phyloP scores from a whole-genome alignment of 2,329 filamentous ascomycete genomes.

The Epichloe scottii region DNA sequence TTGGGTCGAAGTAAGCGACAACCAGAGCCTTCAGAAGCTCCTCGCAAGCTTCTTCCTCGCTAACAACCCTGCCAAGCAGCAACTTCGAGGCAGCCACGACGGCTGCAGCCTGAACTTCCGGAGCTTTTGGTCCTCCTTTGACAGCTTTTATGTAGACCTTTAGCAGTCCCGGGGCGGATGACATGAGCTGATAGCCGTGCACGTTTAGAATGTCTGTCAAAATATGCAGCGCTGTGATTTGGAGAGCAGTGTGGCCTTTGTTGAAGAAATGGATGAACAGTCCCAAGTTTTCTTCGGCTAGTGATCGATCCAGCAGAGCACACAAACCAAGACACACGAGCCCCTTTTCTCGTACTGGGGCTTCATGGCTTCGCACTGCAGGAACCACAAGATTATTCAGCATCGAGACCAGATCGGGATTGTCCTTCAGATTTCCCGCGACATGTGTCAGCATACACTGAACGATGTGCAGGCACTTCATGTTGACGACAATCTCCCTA shows the following conservation, averaged over 20 bases:
- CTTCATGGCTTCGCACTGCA: constrained; percentile 85
- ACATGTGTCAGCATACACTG: constrained; percentile 97
- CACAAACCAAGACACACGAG: constrained; percentile 83
- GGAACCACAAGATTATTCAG: constrained; percentile 94
- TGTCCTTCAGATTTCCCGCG: constrained; percentile 73
- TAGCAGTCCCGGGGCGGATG: constrained; percentile 54
- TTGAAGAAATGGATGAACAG: constrained; percentile 94
- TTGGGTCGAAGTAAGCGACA: constrained; percentile 79
- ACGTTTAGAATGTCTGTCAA: constrained; percentile 87
- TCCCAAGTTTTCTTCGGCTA: constrained; percentile 82
- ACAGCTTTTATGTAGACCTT: constrained; percentile 81
- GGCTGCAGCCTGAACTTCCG: constrained; percentile 68
- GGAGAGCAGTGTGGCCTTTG: constrained; percentile 81
- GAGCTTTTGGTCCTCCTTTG: constrained; percentile 54
- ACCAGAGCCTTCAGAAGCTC: constrained; percentile 78
- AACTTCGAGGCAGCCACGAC: constrained; percentile 77
- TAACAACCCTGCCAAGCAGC: constrained; percentile 67
- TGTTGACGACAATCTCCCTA: constrained; percentile 88
- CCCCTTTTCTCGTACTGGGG: constrained; percentile 81
- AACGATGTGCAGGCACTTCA: constrained; percentile 95
- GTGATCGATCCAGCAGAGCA: constrained; percentile 77
- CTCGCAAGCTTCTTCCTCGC: constrained; percentile 50
- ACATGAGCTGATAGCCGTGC: constrained; percentile 67
- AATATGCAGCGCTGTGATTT: constrained; percentile 83
- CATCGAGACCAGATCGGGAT: constrained; percentile 90